Base-by-base conservation (phyloP, 169 alveolate genomes). In the Condylostoma magnum region DNA sequence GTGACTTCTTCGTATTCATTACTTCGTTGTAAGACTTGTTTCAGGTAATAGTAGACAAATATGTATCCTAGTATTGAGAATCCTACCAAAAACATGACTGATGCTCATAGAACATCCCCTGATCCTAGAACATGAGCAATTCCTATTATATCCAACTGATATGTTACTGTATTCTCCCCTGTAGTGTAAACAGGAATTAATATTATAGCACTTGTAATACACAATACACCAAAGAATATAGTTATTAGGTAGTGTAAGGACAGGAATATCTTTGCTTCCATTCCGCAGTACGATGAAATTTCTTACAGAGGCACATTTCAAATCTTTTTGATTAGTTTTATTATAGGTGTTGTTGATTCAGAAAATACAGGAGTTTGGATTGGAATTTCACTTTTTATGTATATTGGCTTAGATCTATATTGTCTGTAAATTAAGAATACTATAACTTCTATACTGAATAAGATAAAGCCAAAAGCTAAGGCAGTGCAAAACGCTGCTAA, bases 201-300 rank as follows among this genome's bases (percentile, higher is more conserved):
- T n/a, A n/a, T n/a, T n/a, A n/a, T n/a, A n/a, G n/a, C n/a, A n/a
- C n/a, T n/a, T n/a, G n/a, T n/a, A n/a, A n/a, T n/a, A n/a, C n/a
- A n/a, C n/a, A n/a, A n/a, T n/a, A n/a, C n/a, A n/a, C n/a, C n/a
- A n/a, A n/a, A n/a, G n/a, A n/a, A n/a, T n/a, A n/a, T n/a, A n/a
- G n/a, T n/a, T n/a, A n/a, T n/a, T n/a, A n/a, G n/a, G n/a, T n/a
- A n/a, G 3, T 63, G 73, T 18, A 63, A 57, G 27, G 73, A 54
- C n/a, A 63, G 60, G 60, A 43, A 63, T 2, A 63, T 36, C 44
- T 63, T 20, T 22, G 58, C 73, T 63, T 63, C 73, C 15, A 63
- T 12, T 2, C 73, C 73, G 5, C 73, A 38, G 41, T 63, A 44
- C 15, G 12, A 43, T 36, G 46, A 25, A 31, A 63, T 63, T 37